phyloP scores from a whole-genome alignment of 352 stramenopile genomes.

The Elongisporangium undulatum region DNA sequence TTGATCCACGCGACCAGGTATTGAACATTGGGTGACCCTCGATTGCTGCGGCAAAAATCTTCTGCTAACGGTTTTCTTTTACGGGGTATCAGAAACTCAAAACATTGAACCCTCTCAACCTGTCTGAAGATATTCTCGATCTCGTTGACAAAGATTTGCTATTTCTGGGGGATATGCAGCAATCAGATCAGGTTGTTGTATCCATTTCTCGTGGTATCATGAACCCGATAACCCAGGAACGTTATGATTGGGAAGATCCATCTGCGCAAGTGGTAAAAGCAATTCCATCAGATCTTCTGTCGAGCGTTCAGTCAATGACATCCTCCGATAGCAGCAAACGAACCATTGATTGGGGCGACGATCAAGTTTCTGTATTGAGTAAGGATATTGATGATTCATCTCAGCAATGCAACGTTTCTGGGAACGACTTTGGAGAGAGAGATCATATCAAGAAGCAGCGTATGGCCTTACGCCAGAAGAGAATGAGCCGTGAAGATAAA shows the following conservation, averaged over 20 bases:
- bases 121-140: conserved; percentile 50
- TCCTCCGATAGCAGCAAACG: conserved; percentile 49
- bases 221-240: conserved; percentile 65
- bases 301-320: conserved; percentile 36
- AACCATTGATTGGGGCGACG: conserved; percentile 7
- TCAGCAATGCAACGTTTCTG: conserved; percentile 3
- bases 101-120: conserved; percentile 63
- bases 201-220: conserved; percentile 58
- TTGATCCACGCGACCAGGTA: conserved; percentile 69
- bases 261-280: not conserved
- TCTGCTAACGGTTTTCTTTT: not conserved
- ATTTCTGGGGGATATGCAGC: conserved; percentile 70
- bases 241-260: conserved; percentile 60
- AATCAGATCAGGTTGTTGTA: conserved; percentile 42
- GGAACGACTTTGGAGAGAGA: not conserved
- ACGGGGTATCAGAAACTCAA: conserved; percentile 50
- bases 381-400: conserved; percentile 9
- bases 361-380: not conserved
- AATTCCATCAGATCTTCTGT: not conserved
- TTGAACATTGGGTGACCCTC: conserved; percentile 4
- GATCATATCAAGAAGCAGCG: not conserved
- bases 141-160: conserved; percentile 46
- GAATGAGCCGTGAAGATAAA: not conserved
- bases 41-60: not conserved
- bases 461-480: not conserved